Conservation (phyloP, 352 stramenopile genomes). For the Pythium coloratum region DNA sequence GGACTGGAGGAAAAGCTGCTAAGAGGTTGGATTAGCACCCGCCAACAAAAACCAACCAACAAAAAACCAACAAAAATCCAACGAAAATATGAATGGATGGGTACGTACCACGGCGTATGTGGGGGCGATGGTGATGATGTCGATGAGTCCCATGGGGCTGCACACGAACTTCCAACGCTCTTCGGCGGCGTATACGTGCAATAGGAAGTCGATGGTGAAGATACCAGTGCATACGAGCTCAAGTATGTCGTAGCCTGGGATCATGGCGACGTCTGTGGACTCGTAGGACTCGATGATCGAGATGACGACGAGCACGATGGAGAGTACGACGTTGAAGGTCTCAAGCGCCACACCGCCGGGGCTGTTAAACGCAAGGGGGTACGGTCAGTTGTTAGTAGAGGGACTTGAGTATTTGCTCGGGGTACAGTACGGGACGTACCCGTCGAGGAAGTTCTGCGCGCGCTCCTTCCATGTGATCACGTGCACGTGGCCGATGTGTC, state of each 20-base stretch:
- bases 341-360: constrained; percentile 37
- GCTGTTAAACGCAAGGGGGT: constrained; percentile 9
- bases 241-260: constrained; percentile 31
- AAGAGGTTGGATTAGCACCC: constrained; percentile 1
- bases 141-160: constrained; percentile 53
- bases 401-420: neutral
- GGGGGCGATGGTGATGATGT: constrained; percentile 57
- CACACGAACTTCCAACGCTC: constrained; percentile 44
- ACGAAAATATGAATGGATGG: neutral
- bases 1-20: constrained; percentile 39
- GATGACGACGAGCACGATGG: constrained; percentile 44
- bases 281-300: constrained; percentile 46
- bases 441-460: constrained; percentile 43
- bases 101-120: constrained; percentile 39
- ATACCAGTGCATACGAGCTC: constrained; percentile 40
- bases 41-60: neutral
- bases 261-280: constrained; percentile 1
- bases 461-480: constrained; percentile 45
- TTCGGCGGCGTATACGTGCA: constrained; percentile 40
- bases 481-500: constrained; percentile 41
- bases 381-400: neutral
- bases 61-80: neutral
- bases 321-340: constrained; percentile 46
- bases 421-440: constrained; percentile 19
- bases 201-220: constrained; percentile 54